These are phyloP conservation scores for Colletotrichum caudatum DNA, from an alignment of 2,329 filamentous ascomycete species.

Conservation along the genomic window DNA sequence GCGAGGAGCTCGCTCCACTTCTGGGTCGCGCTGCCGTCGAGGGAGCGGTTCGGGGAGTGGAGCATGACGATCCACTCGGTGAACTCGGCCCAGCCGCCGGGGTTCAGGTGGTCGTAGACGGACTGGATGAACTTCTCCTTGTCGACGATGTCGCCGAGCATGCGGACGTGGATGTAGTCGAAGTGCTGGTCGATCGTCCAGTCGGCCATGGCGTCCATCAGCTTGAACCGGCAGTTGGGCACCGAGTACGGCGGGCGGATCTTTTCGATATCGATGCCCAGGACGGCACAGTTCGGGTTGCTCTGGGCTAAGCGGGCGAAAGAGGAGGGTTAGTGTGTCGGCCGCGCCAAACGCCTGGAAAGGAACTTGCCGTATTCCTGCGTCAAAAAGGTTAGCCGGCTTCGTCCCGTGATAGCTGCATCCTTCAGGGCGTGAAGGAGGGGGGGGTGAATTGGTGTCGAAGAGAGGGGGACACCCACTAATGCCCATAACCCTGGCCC, in stretches of 20 bases:
- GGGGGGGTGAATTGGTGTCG: background rate
- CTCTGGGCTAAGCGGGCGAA: conserved; percentile 42
- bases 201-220: conserved; percentile 46
- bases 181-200: conserved; percentile 47
- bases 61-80: conserved; percentile 51
- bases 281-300: conserved; percentile 46
- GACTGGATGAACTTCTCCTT: conserved; percentile 47
- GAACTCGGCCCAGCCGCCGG: conserved; percentile 46
- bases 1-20: conserved; percentile 48
- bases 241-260: conserved; percentile 45
- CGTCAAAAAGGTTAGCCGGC: conserved; percentile 26
- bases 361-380: conserved; percentile 45
- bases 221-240: conserved; percentile 48
- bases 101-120: conserved; percentile 49
- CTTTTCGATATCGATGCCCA: conserved; percentile 50
- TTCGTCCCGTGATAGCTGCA: conserved; percentile 10
- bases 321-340: conserved; percentile 5
- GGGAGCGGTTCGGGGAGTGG: conserved; percentile 49
- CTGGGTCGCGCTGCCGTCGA: conserved; percentile 49
- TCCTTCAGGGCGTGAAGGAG: background rate
- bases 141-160: conserved; percentile 47
- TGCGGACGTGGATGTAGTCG: conserved; percentile 51
- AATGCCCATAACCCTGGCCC: conserved; percentile 49
- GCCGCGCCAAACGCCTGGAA: background rate
- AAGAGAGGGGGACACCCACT: conserved; percentile 42